A percentile compares a stretch with the other conserved stretches of the same genome.
These are phyloP conservation scores for Dunaliella primolecta DNA, from an alignment of 139 green algal species.

Conservation along the genomic window DNA sequence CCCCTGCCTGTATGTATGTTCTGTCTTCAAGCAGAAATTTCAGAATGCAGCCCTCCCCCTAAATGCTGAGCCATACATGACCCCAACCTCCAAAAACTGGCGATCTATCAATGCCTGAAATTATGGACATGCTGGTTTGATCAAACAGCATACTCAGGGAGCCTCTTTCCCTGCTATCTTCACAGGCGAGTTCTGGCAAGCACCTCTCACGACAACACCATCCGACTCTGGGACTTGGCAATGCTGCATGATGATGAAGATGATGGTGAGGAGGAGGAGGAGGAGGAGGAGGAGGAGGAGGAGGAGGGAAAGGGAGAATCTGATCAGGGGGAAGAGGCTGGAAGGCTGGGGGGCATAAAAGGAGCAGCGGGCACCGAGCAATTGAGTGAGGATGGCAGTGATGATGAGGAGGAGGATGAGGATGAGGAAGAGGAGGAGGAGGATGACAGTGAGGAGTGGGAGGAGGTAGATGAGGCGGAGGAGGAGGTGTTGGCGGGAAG, in stretches of 20 bases:
- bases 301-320: background rate
- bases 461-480: conserved; percentile 12
- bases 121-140: too few relatives aligned
- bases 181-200: conserved; percentile 59
- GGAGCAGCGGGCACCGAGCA: background rate
- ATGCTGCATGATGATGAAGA: conserved; percentile 53
- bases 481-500: conserved; percentile 13
- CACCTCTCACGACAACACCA: conserved; percentile 69
- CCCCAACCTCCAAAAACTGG: too few relatives aligned
- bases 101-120: too few relatives aligned
- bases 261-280: conserved; percentile 39
- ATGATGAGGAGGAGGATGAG: background rate
- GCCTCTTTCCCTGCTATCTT: too few relatives aligned
- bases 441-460: background rate
- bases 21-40: too few relatives aligned
- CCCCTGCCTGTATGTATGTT: too few relatives aligned
- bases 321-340: background rate
- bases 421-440: conserved; percentile 12
- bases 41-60: too few relatives aligned
- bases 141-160: too few relatives aligned
- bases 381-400: conserved; percentile 7
- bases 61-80: too few relatives aligned
- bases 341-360: background rate
- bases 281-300: conserved; percentile 18
- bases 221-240: conserved; percentile 79